These are phyloP conservation scores for Diutina catenulata DNA, from an alignment of 1,139 yeast genomes.

Conservation along the genomic window DNA sequence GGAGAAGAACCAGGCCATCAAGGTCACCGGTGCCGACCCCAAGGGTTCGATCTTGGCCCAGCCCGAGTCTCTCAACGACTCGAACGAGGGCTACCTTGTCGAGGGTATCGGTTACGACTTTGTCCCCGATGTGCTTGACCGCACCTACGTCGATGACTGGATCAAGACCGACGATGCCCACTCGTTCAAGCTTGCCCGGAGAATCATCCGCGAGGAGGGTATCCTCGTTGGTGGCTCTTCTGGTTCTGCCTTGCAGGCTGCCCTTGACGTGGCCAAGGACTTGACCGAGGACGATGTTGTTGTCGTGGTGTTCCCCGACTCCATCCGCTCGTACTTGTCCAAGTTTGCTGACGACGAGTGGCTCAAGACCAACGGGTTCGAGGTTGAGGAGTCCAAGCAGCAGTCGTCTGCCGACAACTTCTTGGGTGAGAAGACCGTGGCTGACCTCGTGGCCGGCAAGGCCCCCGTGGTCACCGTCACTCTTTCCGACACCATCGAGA, in stretches of 20 bases:
- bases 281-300: conserved; percentile 64
- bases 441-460: conserved; percentile 50
- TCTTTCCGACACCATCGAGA: conserved; percentile 47
- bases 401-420: conserved; percentile 40
- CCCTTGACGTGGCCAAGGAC: conserved; percentile 57
- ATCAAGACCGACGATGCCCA: conserved; percentile 79
- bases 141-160: conserved; percentile 65
- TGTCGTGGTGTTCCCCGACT: conserved; percentile 80
- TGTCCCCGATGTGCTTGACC: conserved; percentile 68
- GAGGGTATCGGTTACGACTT: conserved; percentile 93
- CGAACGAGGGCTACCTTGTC: conserved; percentile 57
- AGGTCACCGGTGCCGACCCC: conserved; percentile 77
- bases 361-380: conserved; percentile 73
- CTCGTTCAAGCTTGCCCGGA: conserved; percentile 71
- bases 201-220: conserved; percentile 79
- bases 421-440: conserved; percentile 38
- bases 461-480: conserved; percentile 76
- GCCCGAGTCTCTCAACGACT: conserved; percentile 62
- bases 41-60: conserved; percentile 76
- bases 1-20: conserved; percentile 52
- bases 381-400: conserved; percentile 35
- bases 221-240: conserved; percentile 82
- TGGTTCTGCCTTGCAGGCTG: conserved; percentile 78
- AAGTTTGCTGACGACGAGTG: conserved; percentile 89
- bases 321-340: conserved; percentile 76